Base-by-base conservation (phyloP, 495 filamentous ascomycete genomes). In the Rhypophila decipiens region DNA sequence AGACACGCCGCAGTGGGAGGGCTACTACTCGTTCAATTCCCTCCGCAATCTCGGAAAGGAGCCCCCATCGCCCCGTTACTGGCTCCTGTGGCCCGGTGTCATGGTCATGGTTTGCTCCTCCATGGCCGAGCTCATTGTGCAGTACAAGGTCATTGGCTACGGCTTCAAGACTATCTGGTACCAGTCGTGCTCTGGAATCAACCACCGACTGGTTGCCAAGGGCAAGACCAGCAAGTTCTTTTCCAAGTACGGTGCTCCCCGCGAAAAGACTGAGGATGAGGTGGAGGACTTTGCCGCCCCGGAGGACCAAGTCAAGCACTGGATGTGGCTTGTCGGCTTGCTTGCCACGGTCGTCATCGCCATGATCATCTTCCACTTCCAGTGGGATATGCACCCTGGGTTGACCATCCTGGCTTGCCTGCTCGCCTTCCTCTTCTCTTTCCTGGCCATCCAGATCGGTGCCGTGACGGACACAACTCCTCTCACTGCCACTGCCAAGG, bases 21-120 rank as follows among this genome's bases (percentile, higher is more conserved):
- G 61, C 18, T 62, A 67, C 21, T 72, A 76, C 50, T 64, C 34
- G 17, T 84, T 78, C 58, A 54, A 61, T 22, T 79, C 74, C 10
- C 69, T 83, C 40, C 59, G 42, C 24, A 55, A 69, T 47, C 59
- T 73, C 7, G 68, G 69, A 47, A 64, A 69, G 44, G 61, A 9
- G 2, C 61, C 61, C 3, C 81, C 81, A 1, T 75, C 70, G 5
- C 81, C 81, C 13, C 68, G 81, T 5, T 85, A 82, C 55, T 85
- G 82, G 81, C 65, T 85, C 0, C 64, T 85, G 4, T 85, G 81
- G 81, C 81, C 81, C 24, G 72, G 81, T 50, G 82, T 86, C 19
- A 69, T 84, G 63, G 64, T 77, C 49, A 82, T 86, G 77, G 74
- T 86, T 39, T 76, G 68, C 41, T 66, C 70, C 8, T 80, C 77